Evolutionary conservation across 2,329 filamentous ascomycete species (phyloP).

Genomic region (Pseudogymnoascus sp.): DNA sequence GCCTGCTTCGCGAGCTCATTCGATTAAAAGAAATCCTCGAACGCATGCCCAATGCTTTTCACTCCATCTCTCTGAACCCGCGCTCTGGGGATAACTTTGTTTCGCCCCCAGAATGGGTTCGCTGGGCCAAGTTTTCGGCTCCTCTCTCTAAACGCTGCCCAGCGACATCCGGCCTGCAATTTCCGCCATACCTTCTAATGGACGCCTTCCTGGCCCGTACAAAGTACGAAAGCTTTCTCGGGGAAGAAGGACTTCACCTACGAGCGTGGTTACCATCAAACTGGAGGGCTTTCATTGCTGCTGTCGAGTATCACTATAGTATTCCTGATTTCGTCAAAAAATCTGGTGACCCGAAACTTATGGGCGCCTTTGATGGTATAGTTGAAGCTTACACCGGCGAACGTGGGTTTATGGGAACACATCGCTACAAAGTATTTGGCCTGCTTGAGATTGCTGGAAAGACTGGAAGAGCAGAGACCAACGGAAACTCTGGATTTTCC

Average conservation of each 20-base stretch:
- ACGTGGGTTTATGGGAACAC: constrained; percentile 48
- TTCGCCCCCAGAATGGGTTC: constrained; percentile 41
- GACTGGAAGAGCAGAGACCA: constrained; percentile 45
- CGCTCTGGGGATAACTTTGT: constrained; percentile 45
- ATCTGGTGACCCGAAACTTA: constrained; percentile 42
- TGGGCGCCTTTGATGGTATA: constrained; percentile 47
- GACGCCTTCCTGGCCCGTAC: constrained; percentile 47
- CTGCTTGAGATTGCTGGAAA: constrained; percentile 48
- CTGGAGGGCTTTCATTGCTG: constrained; percentile 46
- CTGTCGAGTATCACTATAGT: constrained; percentile 47
- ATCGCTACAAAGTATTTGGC: constrained; percentile 51
- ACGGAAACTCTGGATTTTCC: constrained; percentile 41
- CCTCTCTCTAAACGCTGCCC: constrained; percentile 44
- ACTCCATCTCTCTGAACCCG: constrained; percentile 47
- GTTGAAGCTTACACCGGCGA: constrained; percentile 50
- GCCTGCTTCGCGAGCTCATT: constrained; percentile 43
- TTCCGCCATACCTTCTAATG: constrained; percentile 47
- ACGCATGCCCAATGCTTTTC: constrained; percentile 46
- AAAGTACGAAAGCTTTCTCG: constrained; percentile 45
- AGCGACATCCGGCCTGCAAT: constrained; percentile 44
- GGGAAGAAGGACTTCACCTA: constrained; percentile 44
- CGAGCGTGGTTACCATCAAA: constrained; percentile 49
- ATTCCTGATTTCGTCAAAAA: constrained; percentile 46
- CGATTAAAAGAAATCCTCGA: constrained; percentile 47
- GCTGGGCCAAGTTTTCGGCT: constrained; percentile 45